These are phyloP conservation scores for Ottelia alismoides DNA, from an alignment of 106 monocot genomes.

Conservation along the genomic window DNA sequence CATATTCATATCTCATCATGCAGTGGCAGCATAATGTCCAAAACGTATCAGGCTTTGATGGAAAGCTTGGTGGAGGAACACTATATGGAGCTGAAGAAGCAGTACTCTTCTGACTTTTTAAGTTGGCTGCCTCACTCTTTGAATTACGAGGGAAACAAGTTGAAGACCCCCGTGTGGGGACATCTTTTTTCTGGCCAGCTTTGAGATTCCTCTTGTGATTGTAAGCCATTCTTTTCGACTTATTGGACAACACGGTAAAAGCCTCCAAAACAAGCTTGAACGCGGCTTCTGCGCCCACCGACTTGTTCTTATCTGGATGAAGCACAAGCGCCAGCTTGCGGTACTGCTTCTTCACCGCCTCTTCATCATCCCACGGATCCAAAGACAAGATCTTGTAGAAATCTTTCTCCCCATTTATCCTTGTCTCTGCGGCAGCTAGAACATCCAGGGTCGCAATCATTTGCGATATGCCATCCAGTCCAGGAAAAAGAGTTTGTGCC, in stretches of 20 bases:
- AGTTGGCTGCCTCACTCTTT: conserved; percentile 13
- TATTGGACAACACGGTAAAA: conserved; percentile 70
- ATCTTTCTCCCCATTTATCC: conserved; percentile 45
- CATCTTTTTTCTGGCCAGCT: conserved; percentile 33
- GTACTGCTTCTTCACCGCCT: conserved; percentile 64
- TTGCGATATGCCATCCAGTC: conserved; percentile 51
- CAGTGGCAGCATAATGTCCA: conserved; percentile 71
- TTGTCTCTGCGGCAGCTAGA: conserved; percentile 27
- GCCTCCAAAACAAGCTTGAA: conserved; percentile 71
- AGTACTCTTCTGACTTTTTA: conserved; percentile 9
- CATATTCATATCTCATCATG: conserved; percentile 81
- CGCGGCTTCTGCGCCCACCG: conserved; percentile 64
- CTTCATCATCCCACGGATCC: conserved; percentile 47
- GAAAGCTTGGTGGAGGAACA: background rate
- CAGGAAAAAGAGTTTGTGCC: conserved; percentile 59
- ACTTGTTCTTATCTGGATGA: conserved; percentile 90
- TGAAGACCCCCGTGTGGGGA: conserved; percentile 11
- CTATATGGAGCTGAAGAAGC: background rate
- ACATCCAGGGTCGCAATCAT: conserved; percentile 68
- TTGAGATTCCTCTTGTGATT: too few species aligned
- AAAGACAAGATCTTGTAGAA: conserved; percentile 58
- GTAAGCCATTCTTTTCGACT: conserved; percentile 37
- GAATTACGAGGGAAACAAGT: conserved; percentile 28
- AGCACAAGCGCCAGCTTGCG: conserved; percentile 52
- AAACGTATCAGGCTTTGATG: conserved; percentile 33